A percentile compares a stretch with the other conserved stretches of the same genome.
These are phyloP conservation scores for Linanthus parryae DNA, from an alignment of 148 eudicot genomes.

Conservation along the genomic window DNA sequence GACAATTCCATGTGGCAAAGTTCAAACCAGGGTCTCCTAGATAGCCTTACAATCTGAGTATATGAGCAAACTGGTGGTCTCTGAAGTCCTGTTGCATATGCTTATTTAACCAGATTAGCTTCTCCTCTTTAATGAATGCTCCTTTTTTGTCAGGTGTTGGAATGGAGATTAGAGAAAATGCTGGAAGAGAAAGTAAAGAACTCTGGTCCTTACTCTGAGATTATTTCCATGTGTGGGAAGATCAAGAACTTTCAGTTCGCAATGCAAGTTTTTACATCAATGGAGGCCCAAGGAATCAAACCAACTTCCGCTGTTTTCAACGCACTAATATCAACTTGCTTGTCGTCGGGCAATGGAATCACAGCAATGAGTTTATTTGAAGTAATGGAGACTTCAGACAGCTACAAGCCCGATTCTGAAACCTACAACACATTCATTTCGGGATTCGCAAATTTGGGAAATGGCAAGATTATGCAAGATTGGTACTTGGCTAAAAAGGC, in stretches of 20 bases:
- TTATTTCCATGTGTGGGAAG: slow-evolving; percentile 37
- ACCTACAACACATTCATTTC: slow-evolving; percentile 42
- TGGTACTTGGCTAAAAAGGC: slow-evolving; percentile 31
- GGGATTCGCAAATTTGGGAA: slow-evolving; percentile 32
- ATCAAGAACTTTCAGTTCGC: slow-evolving; percentile 29
- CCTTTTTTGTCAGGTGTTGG: slow-evolving; percentile 30
- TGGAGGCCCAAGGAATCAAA: slow-evolving; percentile 37
- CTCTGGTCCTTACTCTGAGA: slow-evolving; percentile 23
- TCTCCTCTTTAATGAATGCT: neutral
- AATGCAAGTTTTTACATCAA: slow-evolving; percentile 29
- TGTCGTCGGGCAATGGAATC: slow-evolving; percentile 28
- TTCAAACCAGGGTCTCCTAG: too few relatives aligned
- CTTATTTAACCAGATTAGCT: neutral
- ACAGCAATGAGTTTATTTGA: slow-evolving; percentile 54
- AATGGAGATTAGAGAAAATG: slow-evolving; percentile 58
- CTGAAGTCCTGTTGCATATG: neutral
- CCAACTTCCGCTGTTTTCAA: slow-evolving; percentile 34
- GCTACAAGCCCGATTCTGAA: slow-evolving; percentile 32
- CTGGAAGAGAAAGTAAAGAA: slow-evolving; percentile 17
- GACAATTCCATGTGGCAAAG: too few relatives aligned
- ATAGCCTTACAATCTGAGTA: too few relatives aligned
- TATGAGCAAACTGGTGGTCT: neutral
- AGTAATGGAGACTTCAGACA: slow-evolving; percentile 38
- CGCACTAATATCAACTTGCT: slow-evolving; percentile 33
- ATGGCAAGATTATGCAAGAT: slow-evolving; percentile 31